phyloP scores from a whole-genome alignment of 1,284 basidiomycete species.

The Cutaneotrichosporon mucoides region DNA sequence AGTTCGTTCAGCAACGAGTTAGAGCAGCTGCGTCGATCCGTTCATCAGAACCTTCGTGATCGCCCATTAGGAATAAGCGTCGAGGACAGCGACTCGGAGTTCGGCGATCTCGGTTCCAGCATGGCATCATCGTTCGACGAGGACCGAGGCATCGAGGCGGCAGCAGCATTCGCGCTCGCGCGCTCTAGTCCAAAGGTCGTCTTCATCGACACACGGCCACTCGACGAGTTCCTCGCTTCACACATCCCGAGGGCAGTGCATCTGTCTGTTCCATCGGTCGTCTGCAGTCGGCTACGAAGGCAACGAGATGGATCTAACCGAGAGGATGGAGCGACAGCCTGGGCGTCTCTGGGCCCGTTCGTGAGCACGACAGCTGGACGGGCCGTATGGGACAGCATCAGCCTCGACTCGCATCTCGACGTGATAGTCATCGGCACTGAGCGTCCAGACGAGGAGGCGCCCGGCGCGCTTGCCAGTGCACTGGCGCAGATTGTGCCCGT shows the following conservation, averaged over 20 bases:
- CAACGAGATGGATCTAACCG: conserved; percentile 29
- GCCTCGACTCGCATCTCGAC: conserved; percentile 49
- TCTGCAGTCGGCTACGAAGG: conserved; percentile 72
- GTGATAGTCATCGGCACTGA: conserved; percentile 25
- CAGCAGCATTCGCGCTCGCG: conserved; percentile 18
- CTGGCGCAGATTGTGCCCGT: conserved; percentile 20
- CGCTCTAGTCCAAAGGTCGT: conserved; percentile 41
- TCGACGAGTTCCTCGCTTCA: conserved; percentile 59
- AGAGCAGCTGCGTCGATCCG: conserved; percentile 32
- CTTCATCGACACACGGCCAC: conserved; percentile 72
- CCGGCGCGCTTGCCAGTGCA: conserved; percentile 21
- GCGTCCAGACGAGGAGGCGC: conserved; percentile 21
- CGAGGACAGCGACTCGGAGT: conserved; percentile 19
- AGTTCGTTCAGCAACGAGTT: conserved; percentile 30
- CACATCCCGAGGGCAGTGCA: conserved; percentile 68
- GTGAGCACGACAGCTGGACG: conserved; percentile 70
- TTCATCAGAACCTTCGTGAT: conserved; percentile 34
- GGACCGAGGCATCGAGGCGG: conserved; percentile 15
- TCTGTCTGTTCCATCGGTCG: conserved; percentile 76
- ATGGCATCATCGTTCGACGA: background rate
- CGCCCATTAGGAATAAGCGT: conserved; percentile 27
- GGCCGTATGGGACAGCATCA: conserved; percentile 58
- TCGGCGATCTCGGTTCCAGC: background rate
- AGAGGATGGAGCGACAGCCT: conserved; percentile 28
- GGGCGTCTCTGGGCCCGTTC: conserved; percentile 67